Evolutionary conservation across 1,139 yeast genomes (phyloP).

Genomic region (Pichia sp.): DNA sequence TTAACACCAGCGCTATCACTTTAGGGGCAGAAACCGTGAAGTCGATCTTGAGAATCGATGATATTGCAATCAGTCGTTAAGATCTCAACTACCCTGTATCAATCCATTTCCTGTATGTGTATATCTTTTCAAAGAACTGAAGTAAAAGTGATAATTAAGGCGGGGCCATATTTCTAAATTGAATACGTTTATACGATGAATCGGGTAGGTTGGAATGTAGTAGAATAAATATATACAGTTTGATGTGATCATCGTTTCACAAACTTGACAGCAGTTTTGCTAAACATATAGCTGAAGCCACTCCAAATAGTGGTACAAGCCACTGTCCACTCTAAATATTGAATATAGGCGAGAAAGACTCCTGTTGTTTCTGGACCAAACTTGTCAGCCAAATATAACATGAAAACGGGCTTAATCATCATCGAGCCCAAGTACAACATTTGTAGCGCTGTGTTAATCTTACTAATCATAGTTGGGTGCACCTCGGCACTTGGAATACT

Average conservation of each 20-base stretch:
- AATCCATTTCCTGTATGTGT: too few relatives aligned
- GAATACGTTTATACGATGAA: too few relatives aligned
- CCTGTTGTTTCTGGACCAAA: constrained; percentile 19
- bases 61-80: constrained; percentile 75
- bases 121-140: too few relatives aligned
- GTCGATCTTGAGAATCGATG: constrained; percentile 92
- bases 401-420: constrained; percentile 58
- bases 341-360: constrained; percentile 21
- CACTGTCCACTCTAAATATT: constrained; percentile 50
- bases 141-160: too few relatives aligned
- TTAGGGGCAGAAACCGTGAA: constrained; percentile 96
- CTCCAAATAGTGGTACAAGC: constrained; percentile 73
- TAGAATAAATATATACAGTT: constrained; percentile 1
- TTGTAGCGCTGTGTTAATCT: constrained; percentile 84
- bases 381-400: constrained; percentile 23
- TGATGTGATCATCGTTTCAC: constrained; percentile 4
- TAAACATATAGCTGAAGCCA: constrained; percentile 69
- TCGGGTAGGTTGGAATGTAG: too few relatives aligned
- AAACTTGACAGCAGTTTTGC: constrained; percentile 55
- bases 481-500: constrained; percentile 82
- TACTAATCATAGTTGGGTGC: constrained; percentile 82
- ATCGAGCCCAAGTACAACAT: constrained; percentile 82
- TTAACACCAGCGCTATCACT: constrained; percentile 86
- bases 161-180: too few relatives aligned
- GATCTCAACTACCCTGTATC: too few relatives aligned